These are phyloP conservation scores for Aspergillus tamarii DNA, from an alignment of 2,329 filamentous ascomycete species.

Conservation along the genomic window DNA sequence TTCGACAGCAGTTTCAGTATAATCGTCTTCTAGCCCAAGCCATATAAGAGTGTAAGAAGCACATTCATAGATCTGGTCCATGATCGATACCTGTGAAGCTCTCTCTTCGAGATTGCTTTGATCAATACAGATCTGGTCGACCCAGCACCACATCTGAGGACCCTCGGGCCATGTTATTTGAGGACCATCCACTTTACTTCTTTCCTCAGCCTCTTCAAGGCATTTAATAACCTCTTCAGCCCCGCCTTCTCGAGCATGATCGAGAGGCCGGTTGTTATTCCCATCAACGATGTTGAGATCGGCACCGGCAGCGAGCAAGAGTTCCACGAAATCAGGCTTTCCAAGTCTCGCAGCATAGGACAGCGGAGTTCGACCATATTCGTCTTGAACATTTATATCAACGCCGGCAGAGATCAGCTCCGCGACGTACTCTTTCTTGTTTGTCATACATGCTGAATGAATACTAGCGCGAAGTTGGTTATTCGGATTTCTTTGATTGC, in stretches of 20 bases:
- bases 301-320: conserved; percentile 7
- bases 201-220: conserved; percentile 2
- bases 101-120: conserved; percentile 7
- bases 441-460: conserved; percentile 2
- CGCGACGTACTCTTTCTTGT: not conserved
- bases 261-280: not conserved
- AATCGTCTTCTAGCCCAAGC: not conserved
- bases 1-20: not conserved
- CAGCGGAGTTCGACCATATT: conserved; percentile 2
- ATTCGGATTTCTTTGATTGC: not conserved
- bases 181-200: too few species aligned
- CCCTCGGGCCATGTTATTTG: conserved; percentile 3
- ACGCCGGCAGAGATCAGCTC: conserved; percentile 1
- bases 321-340: conserved; percentile 1
- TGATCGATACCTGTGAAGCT: conserved; percentile 5
- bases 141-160: conserved; percentile 11
- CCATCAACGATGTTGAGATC: not conserved
- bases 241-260: not conserved
- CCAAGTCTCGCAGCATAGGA: conserved; percentile 1
- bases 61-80: conserved; percentile 9
- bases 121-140: conserved; percentile 12
- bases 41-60: conserved; percentile 4
- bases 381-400: conserved; percentile 7
- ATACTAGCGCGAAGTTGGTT: conserved; percentile 5
- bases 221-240: not conserved